Conservation (phyloP, 2,329 filamentous ascomycete species). For the Sordariomycetes sp. region DNA sequence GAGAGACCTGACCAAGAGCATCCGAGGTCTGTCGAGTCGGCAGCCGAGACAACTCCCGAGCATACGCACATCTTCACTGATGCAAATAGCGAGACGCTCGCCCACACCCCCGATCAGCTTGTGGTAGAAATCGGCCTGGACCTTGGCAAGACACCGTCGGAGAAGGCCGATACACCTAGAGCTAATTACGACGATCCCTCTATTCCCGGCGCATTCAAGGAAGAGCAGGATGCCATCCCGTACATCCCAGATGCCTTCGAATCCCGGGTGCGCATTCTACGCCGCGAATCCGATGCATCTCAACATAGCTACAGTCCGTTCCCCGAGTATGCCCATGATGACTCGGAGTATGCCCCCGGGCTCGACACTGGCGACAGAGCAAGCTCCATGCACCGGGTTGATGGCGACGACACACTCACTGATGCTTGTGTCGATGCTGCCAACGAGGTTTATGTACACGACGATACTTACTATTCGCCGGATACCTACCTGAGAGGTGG, state of each 20-base stretch:
- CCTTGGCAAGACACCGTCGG: background rate
- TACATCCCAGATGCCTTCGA: constrained; percentile 25
- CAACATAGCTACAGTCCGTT: constrained; percentile 5
- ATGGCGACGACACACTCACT: constrained; percentile 20
- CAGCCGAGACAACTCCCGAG: background rate
- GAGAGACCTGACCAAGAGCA: background rate
- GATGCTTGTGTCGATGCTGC: constrained; percentile 4
- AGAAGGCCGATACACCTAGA: background rate
- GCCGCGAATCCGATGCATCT: constrained; percentile 26
- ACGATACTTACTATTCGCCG: constrained; percentile 7
- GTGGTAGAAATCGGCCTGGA: constrained; percentile 13
- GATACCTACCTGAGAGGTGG: background rate
- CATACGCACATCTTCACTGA: constrained; percentile 40
- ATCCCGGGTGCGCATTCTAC: constrained; percentile 38
- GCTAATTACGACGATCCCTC: background rate
- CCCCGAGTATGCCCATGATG: constrained; percentile 14
- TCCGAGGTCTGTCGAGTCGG: background rate
- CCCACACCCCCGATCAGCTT: background rate
- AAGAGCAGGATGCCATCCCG: constrained; percentile 28
- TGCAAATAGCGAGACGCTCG: constrained; percentile 13
- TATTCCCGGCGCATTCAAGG: constrained; percentile 19
- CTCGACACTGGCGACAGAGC: constrained; percentile 15
- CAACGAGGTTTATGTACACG: constrained; percentile 21
- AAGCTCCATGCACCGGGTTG: constrained; percentile 14
- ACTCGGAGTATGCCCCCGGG: constrained; percentile 27